Evolutionary conservation across 179 eudicot genomes (phyloP).

Genomic region (Nepenthes alata): DNA sequence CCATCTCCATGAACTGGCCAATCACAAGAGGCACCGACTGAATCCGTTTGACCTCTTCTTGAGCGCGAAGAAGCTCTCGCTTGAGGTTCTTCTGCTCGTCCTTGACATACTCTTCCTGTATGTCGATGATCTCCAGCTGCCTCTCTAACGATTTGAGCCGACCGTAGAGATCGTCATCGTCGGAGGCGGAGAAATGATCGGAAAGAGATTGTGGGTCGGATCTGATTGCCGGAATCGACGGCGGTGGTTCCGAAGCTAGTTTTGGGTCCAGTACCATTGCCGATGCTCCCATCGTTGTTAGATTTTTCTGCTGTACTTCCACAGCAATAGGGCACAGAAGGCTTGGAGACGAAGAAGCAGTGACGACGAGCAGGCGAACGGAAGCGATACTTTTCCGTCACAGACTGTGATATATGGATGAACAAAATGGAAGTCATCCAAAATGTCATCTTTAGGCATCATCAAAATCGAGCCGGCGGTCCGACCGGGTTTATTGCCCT

Average conservation of each 20-base stretch:
- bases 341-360: no score
- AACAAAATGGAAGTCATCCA: no score
- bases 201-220: conserved; percentile 4
- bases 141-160: conserved; percentile 52
- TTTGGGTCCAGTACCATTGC: conserved; percentile 57
- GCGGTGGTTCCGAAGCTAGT: conserved; percentile 16
- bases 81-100: conserved; percentile 84
- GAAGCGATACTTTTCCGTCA: no score
- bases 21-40: conserved; percentile 92
- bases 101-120: conserved; percentile 84
- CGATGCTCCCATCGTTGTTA: conserved; percentile 34
- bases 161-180: conserved; percentile 65
- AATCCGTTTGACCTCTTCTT: conserved; percentile 84
- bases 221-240: conserved; percentile 15
- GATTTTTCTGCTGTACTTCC: no score
- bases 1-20: conserved; percentile 99
- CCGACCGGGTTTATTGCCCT: no score
- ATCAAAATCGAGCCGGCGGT: no score
- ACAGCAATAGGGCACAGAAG: no score
- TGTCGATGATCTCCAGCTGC: conserved; percentile 68
- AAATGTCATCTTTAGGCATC: no score
- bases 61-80: conserved; percentile 71
- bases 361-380: no score
- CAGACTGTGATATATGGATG: no score
- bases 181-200: conserved; percentile 10